A percentile compares a stretch with the other conserved stretches of the same genome.
Evolutionary conservation across 331 rosid genomes (phyloP).

Genomic region (Phaseolus coccineus): DNA sequence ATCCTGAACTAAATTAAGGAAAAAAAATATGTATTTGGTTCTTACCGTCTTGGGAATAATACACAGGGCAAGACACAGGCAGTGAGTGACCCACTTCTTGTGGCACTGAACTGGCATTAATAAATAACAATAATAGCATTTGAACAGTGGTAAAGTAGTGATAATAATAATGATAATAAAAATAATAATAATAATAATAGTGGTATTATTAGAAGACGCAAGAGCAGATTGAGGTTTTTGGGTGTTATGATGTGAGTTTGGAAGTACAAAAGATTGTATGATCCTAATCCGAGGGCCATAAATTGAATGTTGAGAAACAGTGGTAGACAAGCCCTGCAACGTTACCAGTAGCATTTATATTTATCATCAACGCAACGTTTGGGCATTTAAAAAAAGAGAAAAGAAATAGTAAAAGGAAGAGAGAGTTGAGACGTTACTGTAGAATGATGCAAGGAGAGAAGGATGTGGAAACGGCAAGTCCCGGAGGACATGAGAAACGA

Average conservation of each 20-base stretch:
- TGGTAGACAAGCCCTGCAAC: not conserved
- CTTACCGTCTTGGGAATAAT: not conserved
- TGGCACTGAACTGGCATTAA: not conserved
- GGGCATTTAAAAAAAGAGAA: not conserved
- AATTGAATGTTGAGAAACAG: not conserved
- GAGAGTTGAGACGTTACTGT: constrained; percentile 20
- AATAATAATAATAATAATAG: not conserved
- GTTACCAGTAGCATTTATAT: not conserved
- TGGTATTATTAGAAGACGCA: not conserved
- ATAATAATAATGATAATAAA: not conserved
- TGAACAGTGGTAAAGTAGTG: not conserved
- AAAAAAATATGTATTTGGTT: not conserved
- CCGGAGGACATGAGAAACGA: constrained; percentile 48
- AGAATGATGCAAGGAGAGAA: constrained; percentile 37
- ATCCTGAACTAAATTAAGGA: not conserved
- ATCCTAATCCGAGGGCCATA: not conserved
- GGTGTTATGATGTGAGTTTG: not conserved
- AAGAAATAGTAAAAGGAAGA: not conserved
- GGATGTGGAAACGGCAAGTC: constrained; percentile 41
- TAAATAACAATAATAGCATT: not conserved
- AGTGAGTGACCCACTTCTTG: not conserved
- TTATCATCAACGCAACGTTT: not conserved
- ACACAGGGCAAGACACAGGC: too few relatives aligned
- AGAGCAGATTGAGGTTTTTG: not conserved
- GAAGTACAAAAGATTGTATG: constrained; percentile 21